Conservation (phyloP, 208 protist genomes). For the Leishmania arabica region DNA sequence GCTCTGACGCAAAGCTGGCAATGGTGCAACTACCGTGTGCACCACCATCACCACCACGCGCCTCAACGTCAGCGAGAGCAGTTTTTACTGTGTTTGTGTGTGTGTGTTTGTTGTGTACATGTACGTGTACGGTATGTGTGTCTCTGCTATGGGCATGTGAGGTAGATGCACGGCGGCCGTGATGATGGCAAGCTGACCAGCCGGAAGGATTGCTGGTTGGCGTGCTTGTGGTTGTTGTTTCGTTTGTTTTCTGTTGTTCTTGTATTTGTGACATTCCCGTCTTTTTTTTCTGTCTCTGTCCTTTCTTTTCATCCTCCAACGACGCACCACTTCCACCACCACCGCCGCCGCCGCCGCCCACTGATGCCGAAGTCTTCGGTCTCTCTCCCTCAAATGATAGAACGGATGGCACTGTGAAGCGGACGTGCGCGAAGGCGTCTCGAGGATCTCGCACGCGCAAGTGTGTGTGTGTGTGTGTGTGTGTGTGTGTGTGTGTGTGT, state of each 20-base stretch:
- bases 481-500: not conserved
- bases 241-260: not conserved
- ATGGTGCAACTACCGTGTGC: not conserved
- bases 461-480: no score
- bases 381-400: not conserved
- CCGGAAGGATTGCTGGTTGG: not conserved
- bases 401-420: not conserved
- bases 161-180: not conserved
- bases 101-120: not conserved
- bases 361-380: not conserved
- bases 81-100: not conserved
- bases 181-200: not conserved
- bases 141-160: constrained; percentile 4
- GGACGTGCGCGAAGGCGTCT: not conserved
- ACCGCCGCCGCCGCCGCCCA: not conserved
- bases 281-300: constrained; percentile 14
- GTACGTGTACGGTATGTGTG: constrained; percentile 12
- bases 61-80: not conserved
- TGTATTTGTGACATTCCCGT: not conserved
- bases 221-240: not conserved
- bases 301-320: no score
- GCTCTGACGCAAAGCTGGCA: not conserved
- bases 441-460: not conserved
- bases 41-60: not conserved
- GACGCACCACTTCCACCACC: not conserved